Percentiles rank a stretch among this genome's conserved stretches.
Conservation (phyloP, 2,329 filamentous ascomycete species). For the Taxawa tesnikishii region DNA sequence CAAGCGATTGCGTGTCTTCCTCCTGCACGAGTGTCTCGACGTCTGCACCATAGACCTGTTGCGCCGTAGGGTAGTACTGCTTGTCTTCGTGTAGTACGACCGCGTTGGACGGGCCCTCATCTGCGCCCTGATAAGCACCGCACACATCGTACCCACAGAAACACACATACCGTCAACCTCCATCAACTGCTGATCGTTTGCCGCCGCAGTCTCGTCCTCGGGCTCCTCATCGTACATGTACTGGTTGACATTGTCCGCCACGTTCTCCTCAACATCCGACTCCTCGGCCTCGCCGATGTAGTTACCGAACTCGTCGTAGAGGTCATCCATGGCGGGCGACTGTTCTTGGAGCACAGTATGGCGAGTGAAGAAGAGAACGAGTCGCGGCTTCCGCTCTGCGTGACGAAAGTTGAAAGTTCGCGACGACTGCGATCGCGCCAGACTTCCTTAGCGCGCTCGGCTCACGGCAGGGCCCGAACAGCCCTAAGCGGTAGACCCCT, state of each 20-base stretch:
- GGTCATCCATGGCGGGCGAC: slow-evolving; percentile 64
- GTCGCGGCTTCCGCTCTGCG: too few relatives aligned
- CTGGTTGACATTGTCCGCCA: slow-evolving; percentile 62
- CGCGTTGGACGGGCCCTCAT: slow-evolving; percentile 84
- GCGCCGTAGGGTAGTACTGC: slow-evolving; percentile 97
- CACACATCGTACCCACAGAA: not conserved
- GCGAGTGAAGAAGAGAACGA: too few relatives aligned
- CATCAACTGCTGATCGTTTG: slow-evolving; percentile 75
- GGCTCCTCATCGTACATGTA: slow-evolving; percentile 67
- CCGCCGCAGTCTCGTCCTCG: slow-evolving; percentile 37
- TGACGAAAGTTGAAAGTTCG: too few relatives aligned
- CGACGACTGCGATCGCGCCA: too few relatives aligned
- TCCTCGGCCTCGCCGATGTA: slow-evolving; percentile 90
- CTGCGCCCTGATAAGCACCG: slow-evolving; percentile 26
- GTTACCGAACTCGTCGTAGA: slow-evolving; percentile 99
- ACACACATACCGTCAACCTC: slow-evolving; percentile 62
- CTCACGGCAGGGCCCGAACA: too few relatives aligned
- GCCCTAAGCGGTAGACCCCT: too few relatives aligned
- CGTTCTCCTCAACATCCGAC: slow-evolving; percentile 76
- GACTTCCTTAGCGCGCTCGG: too few relatives aligned
- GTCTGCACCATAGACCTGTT: slow-evolving; percentile 86
- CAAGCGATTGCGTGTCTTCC: slow-evolving; percentile 87
- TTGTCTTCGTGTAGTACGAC: slow-evolving; percentile 99
- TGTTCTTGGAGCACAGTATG: not conserved
- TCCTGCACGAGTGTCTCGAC: slow-evolving; percentile 95